Conservation (phyloP, 1,284 basidiomycete genomes). For the Sporisorium exsertum region DNA sequence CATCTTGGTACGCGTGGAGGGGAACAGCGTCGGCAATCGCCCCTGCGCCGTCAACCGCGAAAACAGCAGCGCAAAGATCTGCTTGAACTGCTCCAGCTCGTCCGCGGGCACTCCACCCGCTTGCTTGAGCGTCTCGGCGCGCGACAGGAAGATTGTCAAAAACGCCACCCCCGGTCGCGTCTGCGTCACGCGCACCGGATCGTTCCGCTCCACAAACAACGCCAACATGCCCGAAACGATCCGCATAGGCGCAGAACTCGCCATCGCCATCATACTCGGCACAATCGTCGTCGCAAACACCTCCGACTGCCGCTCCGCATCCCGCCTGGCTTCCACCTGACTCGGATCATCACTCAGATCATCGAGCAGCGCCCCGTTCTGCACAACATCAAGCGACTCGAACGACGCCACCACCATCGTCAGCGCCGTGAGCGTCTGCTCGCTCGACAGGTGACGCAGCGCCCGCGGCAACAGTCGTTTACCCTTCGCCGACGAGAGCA, state of each 20-base stretch:
- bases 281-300: constrained; percentile 87
- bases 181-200: constrained; percentile 79
- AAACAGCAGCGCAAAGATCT: constrained; percentile 82
- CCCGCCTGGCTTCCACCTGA: constrained; percentile 70
- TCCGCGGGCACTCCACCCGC: constrained; percentile 72
- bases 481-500: constrained; percentile 89
- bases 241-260: constrained; percentile 81
- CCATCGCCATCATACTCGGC: constrained; percentile 84
- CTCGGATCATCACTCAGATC: constrained; percentile 37
- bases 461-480: constrained; percentile 91
- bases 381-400: constrained; percentile 80
- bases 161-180: constrained; percentile 88
- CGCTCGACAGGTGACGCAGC: constrained; percentile 83
- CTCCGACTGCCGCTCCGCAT: constrained; percentile 87
- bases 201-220: constrained; percentile 83
- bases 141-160: constrained; percentile 89
- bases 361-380: constrained; percentile 31
- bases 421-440: constrained; percentile 85
- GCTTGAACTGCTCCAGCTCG: constrained; percentile 84
- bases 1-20: constrained; percentile 81
- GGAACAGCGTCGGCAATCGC: constrained; percentile 81
- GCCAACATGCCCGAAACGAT: constrained; percentile 88
- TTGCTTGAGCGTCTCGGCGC: constrained; percentile 90
- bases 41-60: constrained; percentile 77
- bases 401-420: constrained; percentile 95